Conservation (phyloP, 2,329 filamentous ascomycete species). For the Diaporthe sp. region DNA sequence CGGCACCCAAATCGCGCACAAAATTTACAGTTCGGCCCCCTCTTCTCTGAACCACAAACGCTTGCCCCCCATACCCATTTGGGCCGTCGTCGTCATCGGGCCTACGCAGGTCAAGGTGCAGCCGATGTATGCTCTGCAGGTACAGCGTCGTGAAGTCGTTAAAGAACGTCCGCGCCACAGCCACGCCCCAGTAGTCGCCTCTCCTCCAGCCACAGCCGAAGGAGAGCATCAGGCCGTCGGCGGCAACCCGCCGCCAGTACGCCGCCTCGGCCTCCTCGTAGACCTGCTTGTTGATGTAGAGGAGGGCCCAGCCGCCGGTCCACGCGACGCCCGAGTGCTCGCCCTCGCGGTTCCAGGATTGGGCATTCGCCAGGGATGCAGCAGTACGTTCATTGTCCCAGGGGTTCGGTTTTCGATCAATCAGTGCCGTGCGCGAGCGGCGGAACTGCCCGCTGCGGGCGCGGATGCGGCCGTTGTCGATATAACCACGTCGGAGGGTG, state of each 20-base stretch:
- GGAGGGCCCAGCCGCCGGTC: neutral
- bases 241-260: neutral
- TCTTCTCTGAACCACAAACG: neutral
- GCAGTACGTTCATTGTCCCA: too few species aligned
- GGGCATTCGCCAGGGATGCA: too few species aligned
- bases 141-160: neutral
- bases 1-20: neutral
- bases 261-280: neutral
- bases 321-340: too few species aligned
- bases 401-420: neutral
- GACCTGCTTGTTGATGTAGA: neutral
- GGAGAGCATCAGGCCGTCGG: neutral
- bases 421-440: neutral
- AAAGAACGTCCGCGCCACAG: neutral
- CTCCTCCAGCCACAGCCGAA: neutral
- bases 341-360: too few species aligned
- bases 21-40: neutral
- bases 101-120: neutral
- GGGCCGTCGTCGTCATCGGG: neutral
- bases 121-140: neutral
- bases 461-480: too few species aligned
- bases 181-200: neutral
- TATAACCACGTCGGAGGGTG: neutral
- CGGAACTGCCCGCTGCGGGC: neutral
- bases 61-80: neutral